Evolutionary conservation across 164 flowering plant species (phyloP), one percentile per base, ranked within the genome.

Genomic region (Protea cynaroides): DNA sequence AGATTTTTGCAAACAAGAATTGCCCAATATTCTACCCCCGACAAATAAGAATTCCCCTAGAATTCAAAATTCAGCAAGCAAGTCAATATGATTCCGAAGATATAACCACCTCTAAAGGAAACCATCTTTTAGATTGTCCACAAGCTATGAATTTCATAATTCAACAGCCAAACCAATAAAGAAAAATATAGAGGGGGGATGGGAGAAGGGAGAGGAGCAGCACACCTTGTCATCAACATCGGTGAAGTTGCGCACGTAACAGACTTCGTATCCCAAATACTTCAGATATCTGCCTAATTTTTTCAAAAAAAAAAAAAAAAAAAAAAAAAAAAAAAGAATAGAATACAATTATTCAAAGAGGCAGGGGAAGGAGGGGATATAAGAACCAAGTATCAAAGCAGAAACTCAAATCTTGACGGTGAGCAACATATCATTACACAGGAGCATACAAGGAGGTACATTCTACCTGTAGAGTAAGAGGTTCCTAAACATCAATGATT

Each of bases 181-280:
- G 40, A 9, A 37, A 37, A 9, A 4, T 37, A 37, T 37, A 4
- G 9, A n/a, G n/a, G n/a, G n/a, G n/a, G n/a, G n/a, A n/a, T n/a
- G n/a, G 10, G 14, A 1, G 14, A 8, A 10, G 0, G 1, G 14
- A 40, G 61, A 18, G 49, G 62, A 55, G 17, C 4, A 25, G 68
- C 86, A 77, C 43, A 85, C 98, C 90, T 92, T 92, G 78, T 89
- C 98, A 79, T 92, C 98, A 55, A 92, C 96, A 79, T 92, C 98
- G 3, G 98, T 89, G 80, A 92, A 89, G 72, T 92, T 92, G 24
- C 98, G 94, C 44, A 92, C 92, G 78, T 92, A 92, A 69, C 69
- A 69, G 17, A 92, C 96, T 68, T 92, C 89, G 74, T 82, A 92
- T 7, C 79, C 86, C 85, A 89, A 71, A 76, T 82, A 77, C 82